phyloP scores from a whole-genome alignment of 345 rosid species.

The Rhizophora apiculata region DNA sequence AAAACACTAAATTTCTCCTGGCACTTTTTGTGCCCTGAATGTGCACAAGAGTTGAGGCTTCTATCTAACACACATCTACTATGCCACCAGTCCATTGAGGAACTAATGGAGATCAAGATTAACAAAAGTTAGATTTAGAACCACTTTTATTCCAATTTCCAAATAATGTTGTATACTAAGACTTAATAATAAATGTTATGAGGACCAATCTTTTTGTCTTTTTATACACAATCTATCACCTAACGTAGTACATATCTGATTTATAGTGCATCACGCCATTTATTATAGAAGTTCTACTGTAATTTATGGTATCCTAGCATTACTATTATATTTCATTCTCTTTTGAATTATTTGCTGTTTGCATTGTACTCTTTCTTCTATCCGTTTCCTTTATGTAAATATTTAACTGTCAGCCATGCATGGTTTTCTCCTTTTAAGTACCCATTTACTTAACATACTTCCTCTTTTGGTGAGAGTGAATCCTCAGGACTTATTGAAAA shows the following conservation, averaged over 20 bases:
- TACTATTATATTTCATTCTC: neutral
- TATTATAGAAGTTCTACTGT: too few relatives aligned
- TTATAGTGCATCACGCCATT: too few relatives aligned
- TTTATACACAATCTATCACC: too few relatives aligned
- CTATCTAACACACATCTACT: constrained; percentile 34
- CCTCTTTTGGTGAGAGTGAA: neutral
- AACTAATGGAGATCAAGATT: constrained; percentile 38
- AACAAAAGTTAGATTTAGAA: constrained; percentile 5
- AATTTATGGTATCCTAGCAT: too few relatives aligned
- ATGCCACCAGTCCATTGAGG: constrained; percentile 32
- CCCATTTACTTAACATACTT: neutral
- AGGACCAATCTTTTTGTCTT: too few relatives aligned
- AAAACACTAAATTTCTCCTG: constrained; percentile 1
- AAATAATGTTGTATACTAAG: too few relatives aligned
- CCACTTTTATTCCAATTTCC: neutral
- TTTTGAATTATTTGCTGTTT: neutral
- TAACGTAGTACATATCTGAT: too few relatives aligned
- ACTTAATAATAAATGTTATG: too few relatives aligned
- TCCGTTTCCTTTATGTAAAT: neutral
- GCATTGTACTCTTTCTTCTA: too few relatives aligned
- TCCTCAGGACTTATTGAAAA: neutral
- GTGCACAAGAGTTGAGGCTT: constrained; percentile 31
- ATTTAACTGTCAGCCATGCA: neutral
- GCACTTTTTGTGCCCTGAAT: constrained; percentile 37
- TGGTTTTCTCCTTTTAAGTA: neutral